These are phyloP conservation scores for Plicaturopsis crispa DNA, from an alignment of 768 basidiomycete species.

Conservation along the genomic window DNA sequence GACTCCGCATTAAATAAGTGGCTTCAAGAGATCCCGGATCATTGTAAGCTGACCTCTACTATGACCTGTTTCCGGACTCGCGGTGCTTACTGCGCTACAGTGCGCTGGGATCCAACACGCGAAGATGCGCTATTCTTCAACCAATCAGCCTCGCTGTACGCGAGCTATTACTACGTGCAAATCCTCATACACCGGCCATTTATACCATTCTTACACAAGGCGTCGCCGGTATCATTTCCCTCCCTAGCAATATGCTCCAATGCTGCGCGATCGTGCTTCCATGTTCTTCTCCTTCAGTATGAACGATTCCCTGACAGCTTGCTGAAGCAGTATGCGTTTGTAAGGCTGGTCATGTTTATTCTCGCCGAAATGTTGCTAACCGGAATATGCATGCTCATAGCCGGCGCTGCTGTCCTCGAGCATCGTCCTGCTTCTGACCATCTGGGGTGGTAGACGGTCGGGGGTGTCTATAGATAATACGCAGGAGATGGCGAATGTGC, in stretches of 20 bases:
- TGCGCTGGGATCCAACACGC: conserved; percentile 19
- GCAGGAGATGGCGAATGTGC: conserved; percentile 52
- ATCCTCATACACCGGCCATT: conserved; percentile 40
- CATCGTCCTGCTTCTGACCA: conserved; percentile 55
- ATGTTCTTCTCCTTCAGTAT: conserved; percentile 29
- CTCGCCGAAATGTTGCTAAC: too few relatives aligned
- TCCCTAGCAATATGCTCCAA: conserved; percentile 32
- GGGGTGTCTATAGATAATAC: conserved; percentile 37
- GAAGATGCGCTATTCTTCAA: conserved; percentile 16
- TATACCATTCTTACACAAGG: conserved; percentile 23
- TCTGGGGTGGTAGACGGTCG: conserved; percentile 52
- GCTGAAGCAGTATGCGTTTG: neutral
- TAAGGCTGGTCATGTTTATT: too few relatives aligned
- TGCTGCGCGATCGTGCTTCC: conserved; percentile 24
- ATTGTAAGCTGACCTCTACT: conserved; percentile 10
- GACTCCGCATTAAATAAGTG: conserved; percentile 35
- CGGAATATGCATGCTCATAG: conserved; percentile 3
- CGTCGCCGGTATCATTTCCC: conserved; percentile 20
- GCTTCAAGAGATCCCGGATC: conserved; percentile 32
- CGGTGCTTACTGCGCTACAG: conserved; percentile 4
- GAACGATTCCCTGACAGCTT: conserved; percentile 7
- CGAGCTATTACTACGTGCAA: conserved; percentile 28
- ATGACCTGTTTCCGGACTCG: conserved; percentile 12
- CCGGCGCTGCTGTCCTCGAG: conserved; percentile 24
- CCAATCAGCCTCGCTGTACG: conserved; percentile 30